These are phyloP conservation scores for Pyrus betulifolia DNA, from an alignment of 306 rosid species.

Conservation along the genomic window DNA sequence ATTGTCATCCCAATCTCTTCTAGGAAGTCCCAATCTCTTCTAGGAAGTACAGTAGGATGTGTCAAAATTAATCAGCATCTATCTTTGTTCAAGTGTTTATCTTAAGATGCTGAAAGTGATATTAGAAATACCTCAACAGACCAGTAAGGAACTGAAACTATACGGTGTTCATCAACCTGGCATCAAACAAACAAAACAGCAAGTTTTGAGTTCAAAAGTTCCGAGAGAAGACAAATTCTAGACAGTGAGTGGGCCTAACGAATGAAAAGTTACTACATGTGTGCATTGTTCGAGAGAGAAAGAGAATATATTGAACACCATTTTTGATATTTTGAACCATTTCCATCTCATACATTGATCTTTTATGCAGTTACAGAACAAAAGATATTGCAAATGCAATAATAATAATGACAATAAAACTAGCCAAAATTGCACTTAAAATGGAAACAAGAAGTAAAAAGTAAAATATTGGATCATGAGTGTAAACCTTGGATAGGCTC, in stretches of 20 bases:
- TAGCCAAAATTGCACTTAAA: neutral
- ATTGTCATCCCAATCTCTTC: neutral
- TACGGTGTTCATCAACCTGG: slow-evolving; percentile 92
- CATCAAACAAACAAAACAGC: slow-evolving; percentile 7
- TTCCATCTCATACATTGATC: neutral
- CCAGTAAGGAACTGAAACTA: slow-evolving; percentile 66
- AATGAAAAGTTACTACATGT: neutral
- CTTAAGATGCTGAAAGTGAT: neutral
- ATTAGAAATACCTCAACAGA: slow-evolving; percentile 62
- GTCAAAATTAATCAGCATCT: neutral
- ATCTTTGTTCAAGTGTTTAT: neutral
- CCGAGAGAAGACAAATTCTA: neutral
- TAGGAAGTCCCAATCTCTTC: neutral
- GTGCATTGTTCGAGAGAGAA: neutral
- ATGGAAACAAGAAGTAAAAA: slow-evolving; percentile 3
- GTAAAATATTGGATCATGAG: neutral
- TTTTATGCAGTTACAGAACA: neutral
- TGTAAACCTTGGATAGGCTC: slow-evolving; percentile 82
- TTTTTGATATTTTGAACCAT: neutral
- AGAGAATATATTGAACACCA: neutral
- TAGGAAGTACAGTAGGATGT: neutral
- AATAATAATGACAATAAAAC: neutral
- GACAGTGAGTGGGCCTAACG: slow-evolving; percentile 2
- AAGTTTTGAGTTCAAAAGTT: neutral
- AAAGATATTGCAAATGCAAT: neutral